Base-by-base conservation (phyloP, 805 yeast genomes). In the Hanseniaspora clermontiae region DNA sequence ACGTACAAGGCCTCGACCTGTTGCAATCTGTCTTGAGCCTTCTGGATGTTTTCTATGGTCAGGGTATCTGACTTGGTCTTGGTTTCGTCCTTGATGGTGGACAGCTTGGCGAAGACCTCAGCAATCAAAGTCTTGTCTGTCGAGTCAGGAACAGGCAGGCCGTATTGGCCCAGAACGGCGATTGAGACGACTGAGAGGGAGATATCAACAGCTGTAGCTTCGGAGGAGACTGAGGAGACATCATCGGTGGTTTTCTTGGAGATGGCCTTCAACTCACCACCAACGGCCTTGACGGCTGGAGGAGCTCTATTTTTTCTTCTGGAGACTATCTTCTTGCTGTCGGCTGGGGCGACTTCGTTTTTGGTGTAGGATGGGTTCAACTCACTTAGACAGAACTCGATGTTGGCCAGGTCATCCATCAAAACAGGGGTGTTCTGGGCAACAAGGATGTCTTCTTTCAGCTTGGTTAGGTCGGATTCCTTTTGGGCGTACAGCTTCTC, bases 401-500 rank as follows among this genome's bases (percentile, higher is more conserved):
- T 85, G 60, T 83, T 74, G 61, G 77, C 76, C 64, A 91, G 83
- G 72, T 93, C 95, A 47, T 72, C 72, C 58, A 83, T 80, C 72
- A 84, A 90, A 31, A 97, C 97, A 32, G 97, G 96, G 63, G 71
- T 70, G 31, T 85, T 80, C 50, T 68, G 67, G 49, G 89, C 89
- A 60, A 81, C 85, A 53, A 81, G 77, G 74, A 86, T 79, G 65
- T 80, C 80, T 65, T 79, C 75, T 63, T 87, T 87, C 57, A 83
- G 84, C 64, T 76, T 81, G 71, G 76, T 77, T 68, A 77, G 73
- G 65, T 76, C 76, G 61, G 72, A 74, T 59, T 74, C 72, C 66
- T 76, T 79, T 61, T 77, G 77, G 62, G 76, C 77, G 43, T 70
- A 64, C 60, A 74, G 65, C 65, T 71, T 73, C 61, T 71, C 65